Evolutionary conservation across 495 filamentous ascomycete genomes (phyloP), one percentile per base, ranked within the genome.

Genomic region (Penicillium cinerascens): DNA sequence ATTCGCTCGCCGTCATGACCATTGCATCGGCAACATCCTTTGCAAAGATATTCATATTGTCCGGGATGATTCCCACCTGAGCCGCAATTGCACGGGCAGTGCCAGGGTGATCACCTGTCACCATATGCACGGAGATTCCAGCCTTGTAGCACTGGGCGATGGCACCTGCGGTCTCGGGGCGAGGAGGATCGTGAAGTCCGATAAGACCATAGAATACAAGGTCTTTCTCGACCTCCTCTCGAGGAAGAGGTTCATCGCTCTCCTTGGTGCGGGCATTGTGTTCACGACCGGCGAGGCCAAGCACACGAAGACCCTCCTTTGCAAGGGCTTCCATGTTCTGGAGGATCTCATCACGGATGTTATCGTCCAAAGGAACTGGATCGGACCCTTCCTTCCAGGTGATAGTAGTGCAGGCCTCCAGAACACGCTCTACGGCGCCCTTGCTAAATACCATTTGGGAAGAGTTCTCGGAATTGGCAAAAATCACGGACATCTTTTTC

Each of bases 111-210:
- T 87, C 85, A 51, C 85, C 85, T 11, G 85, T 88, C 1, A 88
- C 76, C 85, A 88, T 88, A 62, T 88, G 85, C 1, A 88, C 85
- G n/a, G 78, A 74, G 40, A 88, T 87, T n/a, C 85, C 85, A 45
- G 85, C 82, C 29, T 71, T 69, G 53, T 85, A 82, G 52, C 85
- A 88, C 49, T 77, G 69, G 39, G 65, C 67, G 17, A 87, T 84
- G 0, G 84, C 82, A 9, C 71, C 71, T 1, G 73, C 71, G 0
- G 71, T 74, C 37, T 74, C 71, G 4, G 71, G 72, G 16, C 86
- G 79, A 36, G 88, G 87, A 16, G 88, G 88, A 58, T 91, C 87
- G 47, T 87, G 87, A 4, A 88, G 78, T 46, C 86, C 85, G 48
- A 87, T 81, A 17, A 91, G 73, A 17, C 88, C 88, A 17, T 81